Evolutionary conservation across 148 eudicot species (phyloP).

Genomic region (Camellia granthamiana): DNA sequence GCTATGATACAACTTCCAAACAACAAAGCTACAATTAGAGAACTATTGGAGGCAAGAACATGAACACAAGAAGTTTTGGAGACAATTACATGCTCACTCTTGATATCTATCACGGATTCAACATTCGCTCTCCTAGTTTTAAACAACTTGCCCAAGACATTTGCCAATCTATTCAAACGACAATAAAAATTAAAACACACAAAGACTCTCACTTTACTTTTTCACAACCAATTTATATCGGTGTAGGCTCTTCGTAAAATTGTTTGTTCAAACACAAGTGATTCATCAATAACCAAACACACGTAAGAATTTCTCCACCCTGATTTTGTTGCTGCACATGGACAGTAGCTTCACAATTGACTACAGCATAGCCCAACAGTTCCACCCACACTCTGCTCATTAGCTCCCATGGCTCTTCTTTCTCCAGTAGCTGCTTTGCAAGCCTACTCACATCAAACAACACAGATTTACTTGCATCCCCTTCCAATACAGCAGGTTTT

Average conservation of each 20-base stretch:
- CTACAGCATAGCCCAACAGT: neutral
- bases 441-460: neutral
- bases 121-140: too few relatives aligned
- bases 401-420: neutral
- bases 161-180: too few relatives aligned
- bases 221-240: neutral
- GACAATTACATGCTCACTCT: too few relatives aligned
- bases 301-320: neutral
- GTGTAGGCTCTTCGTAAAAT: neutral
- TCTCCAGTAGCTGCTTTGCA: neutral
- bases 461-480: neutral
- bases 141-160: too few relatives aligned
- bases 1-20: too few relatives aligned
- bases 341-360: neutral
- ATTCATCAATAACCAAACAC: constrained; percentile 6
- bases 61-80: too few relatives aligned
- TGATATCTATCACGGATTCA: too few relatives aligned
- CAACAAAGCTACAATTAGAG: too few relatives aligned
- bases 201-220: neutral
- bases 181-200: too few relatives aligned
- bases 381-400: constrained; percentile 2
- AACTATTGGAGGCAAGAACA: too few relatives aligned
- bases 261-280: neutral
- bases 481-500: neutral
- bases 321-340: neutral